Base-by-base conservation (phyloP, 305 asterid genomes). In the Fraxinus ornus region DNA sequence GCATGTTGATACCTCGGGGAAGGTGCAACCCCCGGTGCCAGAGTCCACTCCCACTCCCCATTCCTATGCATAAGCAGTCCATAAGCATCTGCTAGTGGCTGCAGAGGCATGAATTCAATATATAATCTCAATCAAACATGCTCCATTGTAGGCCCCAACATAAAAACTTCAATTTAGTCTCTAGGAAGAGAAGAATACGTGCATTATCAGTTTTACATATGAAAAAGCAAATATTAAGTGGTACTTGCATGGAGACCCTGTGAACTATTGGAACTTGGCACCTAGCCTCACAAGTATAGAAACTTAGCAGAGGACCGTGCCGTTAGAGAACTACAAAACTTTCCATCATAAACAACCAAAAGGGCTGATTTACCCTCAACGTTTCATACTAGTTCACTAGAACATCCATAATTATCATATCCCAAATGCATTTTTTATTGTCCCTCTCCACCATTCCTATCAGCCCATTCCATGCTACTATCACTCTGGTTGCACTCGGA, bases 1-100 rank as follows among this genome's bases (percentile, higher is more conserved):
- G 99, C 99, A 91, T 97, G 99, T 86, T 97, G 98, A 90, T 97
- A 97, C 87, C 98, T 92, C 24, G 98, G 87, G 2, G 99, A 92
- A 83, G 99, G 98, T 78, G 98, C 93, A 76, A 97, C 97, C 84
- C 99, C 99, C 47, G 99, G 99, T 76, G 99, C 98, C 82, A 93
- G 97, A 83, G 99, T 97, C 99, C 99, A 97, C 84, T 97, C 99
- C 99, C 99, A 97, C 73, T 91, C 89, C 44, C 98, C 99, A 91
- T 89, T 97, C 84, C 97, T 93, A 88, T 97, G 99, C 99, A 94
- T 93, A 83, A 97, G 98, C 88, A 97, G 89, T 86, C 98, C 98
- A 85, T 95, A 97, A 84, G 99, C 98, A 93, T 97, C 99, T 84
- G 94, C 92, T 84, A 95, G 87, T 39, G 98, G 97, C 99, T 97